Base-by-base conservation (phyloP, 2,329 filamentous ascomycete genomes). In the Rhytidhysteron rufulum region DNA sequence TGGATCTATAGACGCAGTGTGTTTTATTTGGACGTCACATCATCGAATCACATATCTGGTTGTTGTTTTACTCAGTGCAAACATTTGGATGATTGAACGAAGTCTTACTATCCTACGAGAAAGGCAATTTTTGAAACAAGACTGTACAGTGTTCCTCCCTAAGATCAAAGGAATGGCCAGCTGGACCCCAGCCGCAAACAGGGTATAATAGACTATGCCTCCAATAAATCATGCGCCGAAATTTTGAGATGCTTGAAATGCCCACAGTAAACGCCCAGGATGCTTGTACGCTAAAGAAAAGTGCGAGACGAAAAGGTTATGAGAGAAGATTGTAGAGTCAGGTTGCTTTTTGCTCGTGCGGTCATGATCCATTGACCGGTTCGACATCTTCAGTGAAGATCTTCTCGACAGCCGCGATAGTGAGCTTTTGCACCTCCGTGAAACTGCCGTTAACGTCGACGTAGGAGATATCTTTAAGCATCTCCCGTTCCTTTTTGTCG, bases 401-500 rank as follows among this genome's bases (percentile, higher is more conserved):
- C 19, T 51, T 49, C 43, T 69, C 61, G 3, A 73, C 69, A 4
- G 60, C 62, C 5, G 51, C 54, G 6, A 60, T 42, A 13, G 69
- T 69, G 39, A 70, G 51, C 24, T 52, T 40, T 41, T 69, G 54
- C 22, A 74, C 71, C 40, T 70, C 67, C 19, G 47, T 48, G 36
- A 60, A 54, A 20, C 50, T 57, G 9, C 69, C 69, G 43, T 63
- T 66, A 10, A 72, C 71, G 48, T 75, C 71, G 34, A 75, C 63
- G 17, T 62, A 61, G 39, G 72, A 49, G 2, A 73, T 67, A 48
- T 75, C 71, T 47, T 61, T 62, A 9, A 64, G 53, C 37, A 54
- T 56, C 44, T 62, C 72, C 48, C 77, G 71, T 59, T 89, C 86
- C 40, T 87, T 80, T 33, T 69, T 66, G 37, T 74, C 74, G 0